A percentile compares a stretch with the other conserved stretches of the same genome.
phyloP scores from a whole-genome alignment of 257 asterid genomes.

The Petunia secreta region DNA sequence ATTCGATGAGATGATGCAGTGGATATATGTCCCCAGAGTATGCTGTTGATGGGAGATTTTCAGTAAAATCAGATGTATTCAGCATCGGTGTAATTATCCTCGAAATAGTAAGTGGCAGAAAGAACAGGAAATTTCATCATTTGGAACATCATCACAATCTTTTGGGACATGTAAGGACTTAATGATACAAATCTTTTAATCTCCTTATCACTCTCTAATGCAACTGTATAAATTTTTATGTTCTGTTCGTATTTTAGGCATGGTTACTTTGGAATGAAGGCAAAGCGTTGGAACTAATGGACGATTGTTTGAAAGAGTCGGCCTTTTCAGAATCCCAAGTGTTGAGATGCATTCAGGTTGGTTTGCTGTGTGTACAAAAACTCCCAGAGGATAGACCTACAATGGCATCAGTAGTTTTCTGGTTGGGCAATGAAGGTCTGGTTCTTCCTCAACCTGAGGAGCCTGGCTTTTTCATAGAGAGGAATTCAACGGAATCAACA shows the following conservation, averaged over 20 bases:
- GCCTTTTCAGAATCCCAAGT: background rate
- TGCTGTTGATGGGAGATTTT: conserved; percentile 11
- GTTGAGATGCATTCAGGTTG: conserved; percentile 32
- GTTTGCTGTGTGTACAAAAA: conserved; percentile 48
- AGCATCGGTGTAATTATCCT: conserved; percentile 13
- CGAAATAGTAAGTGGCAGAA: conserved; percentile 29
- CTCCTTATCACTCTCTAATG: background rate
- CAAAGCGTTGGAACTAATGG: background rate
- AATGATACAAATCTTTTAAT: too few species aligned
- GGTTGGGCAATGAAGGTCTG: conserved; percentile 40
- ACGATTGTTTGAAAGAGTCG: background rate
- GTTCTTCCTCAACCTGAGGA: conserved; percentile 46
- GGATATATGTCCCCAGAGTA: conserved; percentile 28
- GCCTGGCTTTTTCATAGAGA: conserved; percentile 49
- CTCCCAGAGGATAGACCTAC: conserved; percentile 51
- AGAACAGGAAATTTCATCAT: conserved; percentile 30
- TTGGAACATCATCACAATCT: conserved; percentile 32
- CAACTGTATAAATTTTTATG: background rate
- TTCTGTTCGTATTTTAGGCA: background rate
- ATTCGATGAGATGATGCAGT: conserved; percentile 9
- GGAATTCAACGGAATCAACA: conserved; percentile 24
- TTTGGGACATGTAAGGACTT: conserved; percentile 32
- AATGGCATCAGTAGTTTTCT: conserved; percentile 47
- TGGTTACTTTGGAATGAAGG: conserved; percentile 25
- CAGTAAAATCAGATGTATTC: conserved; percentile 29